phyloP scores from a whole-genome alignment of 176 grass and related monocot species.

The maize (Zea mays) region DNA sequence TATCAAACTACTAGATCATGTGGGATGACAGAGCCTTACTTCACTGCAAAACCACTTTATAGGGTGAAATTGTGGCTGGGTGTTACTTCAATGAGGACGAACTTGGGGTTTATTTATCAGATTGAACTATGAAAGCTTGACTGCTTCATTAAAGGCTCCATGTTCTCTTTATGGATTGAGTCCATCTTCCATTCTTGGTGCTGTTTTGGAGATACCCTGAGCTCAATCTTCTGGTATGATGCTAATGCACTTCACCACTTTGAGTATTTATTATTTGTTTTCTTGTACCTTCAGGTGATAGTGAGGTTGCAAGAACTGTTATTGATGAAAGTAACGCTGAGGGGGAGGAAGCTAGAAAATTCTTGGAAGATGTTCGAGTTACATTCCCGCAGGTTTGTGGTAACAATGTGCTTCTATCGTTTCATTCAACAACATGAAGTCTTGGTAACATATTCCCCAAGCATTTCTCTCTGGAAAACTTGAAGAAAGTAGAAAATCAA shows the following conservation, averaged over 20 bases:
- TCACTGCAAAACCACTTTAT: background rate
- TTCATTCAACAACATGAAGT: background rate
- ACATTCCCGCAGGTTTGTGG: conserved; percentile 81
- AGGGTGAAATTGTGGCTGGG: background rate
- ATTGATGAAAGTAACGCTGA: conserved; percentile 80
- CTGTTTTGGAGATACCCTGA: conserved; percentile 7
- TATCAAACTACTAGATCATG: background rate
- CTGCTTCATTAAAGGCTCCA: background rate
- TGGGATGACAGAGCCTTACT: background rate
- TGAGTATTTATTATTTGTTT: background rate
- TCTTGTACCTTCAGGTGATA: conserved; percentile 59
- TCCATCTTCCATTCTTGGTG: background rate
- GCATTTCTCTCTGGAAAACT: background rate
- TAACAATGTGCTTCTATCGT: conserved; percentile 17
- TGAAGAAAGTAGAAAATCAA: background rate
- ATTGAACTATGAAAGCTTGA: background rate
- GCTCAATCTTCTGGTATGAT: background rate
- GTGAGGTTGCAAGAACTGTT: conserved; percentile 72
- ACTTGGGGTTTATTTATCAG: conserved; percentile 4
- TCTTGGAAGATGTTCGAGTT: conserved; percentile 81
- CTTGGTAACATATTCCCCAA: background rate
- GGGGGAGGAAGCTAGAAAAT: conserved; percentile 85
- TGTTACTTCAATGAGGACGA: background rate
- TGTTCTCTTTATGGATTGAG: conserved; percentile 4
- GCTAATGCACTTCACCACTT: background rate